Conservation (phyloP, 768 basidiomycete genomes). For the Botryobasidium botryosum region DNA sequence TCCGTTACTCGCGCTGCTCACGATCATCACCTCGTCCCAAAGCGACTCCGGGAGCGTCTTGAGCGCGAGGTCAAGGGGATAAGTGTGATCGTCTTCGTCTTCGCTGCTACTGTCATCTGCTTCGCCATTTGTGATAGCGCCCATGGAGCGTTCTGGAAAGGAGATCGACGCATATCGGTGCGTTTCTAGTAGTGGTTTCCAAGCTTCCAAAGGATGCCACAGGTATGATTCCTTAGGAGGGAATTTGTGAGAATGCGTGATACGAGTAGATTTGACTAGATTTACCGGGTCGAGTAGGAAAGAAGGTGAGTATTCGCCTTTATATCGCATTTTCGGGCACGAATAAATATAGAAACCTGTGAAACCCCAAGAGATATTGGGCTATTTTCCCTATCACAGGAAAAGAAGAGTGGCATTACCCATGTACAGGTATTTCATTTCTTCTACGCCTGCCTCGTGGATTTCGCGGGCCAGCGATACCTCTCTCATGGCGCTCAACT, state of each 20-base stretch:
- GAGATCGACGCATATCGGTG: slow-evolving; percentile 57
- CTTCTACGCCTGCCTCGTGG: slow-evolving; percentile 41
- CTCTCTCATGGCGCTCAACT: slow-evolving; percentile 82
- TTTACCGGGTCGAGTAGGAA: slow-evolving; percentile 72
- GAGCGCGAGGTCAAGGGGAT: too few species aligned
- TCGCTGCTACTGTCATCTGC: too few species aligned
- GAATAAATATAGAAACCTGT: slow-evolving; percentile 92
- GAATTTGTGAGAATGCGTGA: not conserved
- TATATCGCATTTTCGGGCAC: slow-evolving; percentile 92
- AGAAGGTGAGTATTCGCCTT: slow-evolving; percentile 83
- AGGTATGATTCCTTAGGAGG: slow-evolving; percentile 52
- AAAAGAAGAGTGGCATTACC: slow-evolving; percentile 31
- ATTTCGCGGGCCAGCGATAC: slow-evolving; percentile 60
- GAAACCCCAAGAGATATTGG: slow-evolving; percentile 4
- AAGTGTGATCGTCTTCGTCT: too few species aligned
- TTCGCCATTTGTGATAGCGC: not conserved
- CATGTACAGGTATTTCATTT: slow-evolving; percentile 67
- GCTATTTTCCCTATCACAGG: not conserved
- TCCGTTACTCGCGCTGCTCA: too few species aligned
- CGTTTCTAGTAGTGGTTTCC: slow-evolving; percentile 42
- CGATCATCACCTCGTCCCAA: too few species aligned
- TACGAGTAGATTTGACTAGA: not conserved
- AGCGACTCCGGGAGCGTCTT: too few species aligned
- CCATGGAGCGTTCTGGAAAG: slow-evolving; percentile 22
- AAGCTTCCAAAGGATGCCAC: slow-evolving; percentile 54